Base-by-base conservation (phyloP, 202 grass and related monocot species). In the Zoysia matrella region DNA sequence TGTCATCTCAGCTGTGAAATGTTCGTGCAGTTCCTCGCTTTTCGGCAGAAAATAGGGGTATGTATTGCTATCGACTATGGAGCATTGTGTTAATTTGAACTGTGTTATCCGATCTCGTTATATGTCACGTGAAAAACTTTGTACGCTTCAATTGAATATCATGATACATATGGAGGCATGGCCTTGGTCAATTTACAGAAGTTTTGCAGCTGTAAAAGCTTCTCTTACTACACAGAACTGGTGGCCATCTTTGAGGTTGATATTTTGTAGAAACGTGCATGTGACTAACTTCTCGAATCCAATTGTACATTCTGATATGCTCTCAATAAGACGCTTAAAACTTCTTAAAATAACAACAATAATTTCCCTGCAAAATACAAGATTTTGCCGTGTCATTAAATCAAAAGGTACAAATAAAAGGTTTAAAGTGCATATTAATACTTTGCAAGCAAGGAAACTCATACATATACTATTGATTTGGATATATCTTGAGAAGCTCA, bases 401-500 rank as follows among this genome's bases (percentile, higher is more conserved):
- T 57, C 46, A 2, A 47, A 13, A 41, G 30, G 15, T 54, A 22
- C 52, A 76, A 69, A 75, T 9, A 15, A 65, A 16, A 49, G 48
- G 22, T 36, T 0, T 4, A 8, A 69, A 52, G 42, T 79, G 67
- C 6, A 84, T 22, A 13, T 39, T 13, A 47, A 43, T 9, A 6
- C 41, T 51, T 70, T 63, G 44, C 5, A 80, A 61, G 22, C 53
- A 63, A 55, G 39, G 54, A 73, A 87, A 78, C 52, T 76, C 0
- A 5, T 12, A 53, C 47, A 11, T 15, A 51, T 47, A 47, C 51
- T 85, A 89, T 64, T 90, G 85, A 84, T 39, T 93, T 6, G 89
- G 84, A 73, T 95, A 55, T 62, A 98, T 87, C 60, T 86, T 95
- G 67, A 98, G 87, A 86, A 98, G 92, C 67, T 98, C 95, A 62